Base-by-base conservation (phyloP, 768 basidiomycete species). In the Panaeolus cyanescens region DNA sequence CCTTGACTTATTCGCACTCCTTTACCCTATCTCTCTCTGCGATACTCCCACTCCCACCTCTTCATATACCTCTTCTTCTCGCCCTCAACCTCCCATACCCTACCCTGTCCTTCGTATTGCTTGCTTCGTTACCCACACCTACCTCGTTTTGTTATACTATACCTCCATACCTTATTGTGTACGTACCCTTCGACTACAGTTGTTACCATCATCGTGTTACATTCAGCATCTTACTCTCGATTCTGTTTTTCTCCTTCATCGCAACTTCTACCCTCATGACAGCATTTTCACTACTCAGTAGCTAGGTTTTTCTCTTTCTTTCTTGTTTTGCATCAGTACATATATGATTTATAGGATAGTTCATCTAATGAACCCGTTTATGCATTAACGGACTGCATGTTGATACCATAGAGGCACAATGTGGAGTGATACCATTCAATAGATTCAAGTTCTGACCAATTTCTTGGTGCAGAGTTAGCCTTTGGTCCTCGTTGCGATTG, bases 161-260 rank as follows among this genome's bases (percentile, higher is more conserved):
- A 37, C 55, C 39, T 56, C 59, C 33, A 61, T 54, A 20, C 54
- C 45, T 55, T 61, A 42, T 61, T 61, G 55, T 61, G 59, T 54
- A 40, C 54, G 54, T 55, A 33, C 54, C 59, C 50, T 28, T 45
- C 50, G 25, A 56, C 59, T 32, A 34, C 30, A 22, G 45, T 50
- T 28, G 45, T 50, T 50, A 10, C n/a, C 39, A 40, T 19, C 4
- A 19, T 40, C n/a, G 22, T 40, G 39, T 40, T 50, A 50, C 45
- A 50, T 50, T 50, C 30, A 30, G 45, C 45, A 50, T 50, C 20
- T 42, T n/a, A n/a, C n/a, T 42, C 12, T 42, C 12, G 5, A 7
- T 42, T 22, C 22, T 42, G 39, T 42, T 20, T 39, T 42, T 20
- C 39, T 20, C 39, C 19, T 42, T 42, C 39, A 42, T 22, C 39